phyloP scores from a whole-genome alignment of 257 asterid species.

The Cinchona pubescens region DNA sequence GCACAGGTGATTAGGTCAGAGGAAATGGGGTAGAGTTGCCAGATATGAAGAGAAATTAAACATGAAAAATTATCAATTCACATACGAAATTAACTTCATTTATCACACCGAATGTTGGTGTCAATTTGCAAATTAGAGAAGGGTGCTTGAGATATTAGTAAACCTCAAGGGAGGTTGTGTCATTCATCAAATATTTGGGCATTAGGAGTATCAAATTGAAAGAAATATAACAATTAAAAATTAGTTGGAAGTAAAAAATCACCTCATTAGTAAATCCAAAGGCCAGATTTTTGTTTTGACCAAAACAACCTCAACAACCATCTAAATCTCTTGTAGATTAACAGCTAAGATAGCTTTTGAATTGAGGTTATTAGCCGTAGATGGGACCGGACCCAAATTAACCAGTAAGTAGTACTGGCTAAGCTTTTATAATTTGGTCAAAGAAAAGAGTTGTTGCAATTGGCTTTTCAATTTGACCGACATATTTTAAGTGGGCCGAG shows the following conservation, averaged over 20 bases:
- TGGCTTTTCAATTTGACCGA: constrained; percentile 43
- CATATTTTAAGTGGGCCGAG: constrained; percentile 56
- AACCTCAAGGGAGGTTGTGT: too few species aligned
- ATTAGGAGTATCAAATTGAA: too few species aligned
- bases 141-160: too few species aligned
- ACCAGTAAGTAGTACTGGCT: not conserved
- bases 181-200: too few species aligned
- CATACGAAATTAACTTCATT: too few species aligned
- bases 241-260: not conserved
- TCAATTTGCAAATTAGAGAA: too few species aligned
- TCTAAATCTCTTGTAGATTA: not conserved
- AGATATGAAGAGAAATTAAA: too few species aligned
- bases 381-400: not conserved
- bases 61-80: too few species aligned
- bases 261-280: not conserved
- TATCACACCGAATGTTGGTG: too few species aligned
- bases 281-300: not conserved
- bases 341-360: not conserved
- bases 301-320: not conserved
- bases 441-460: constrained; percentile 33
- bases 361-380: not conserved
- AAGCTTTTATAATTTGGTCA: constrained; percentile 39
- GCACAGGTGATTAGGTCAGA: too few species aligned
- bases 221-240: too few species aligned
- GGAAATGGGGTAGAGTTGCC: too few species aligned